phyloP scores from a whole-genome alignment of 2,329 filamentous ascomycete genomes.

The Cladophialophora immunda region DNA sequence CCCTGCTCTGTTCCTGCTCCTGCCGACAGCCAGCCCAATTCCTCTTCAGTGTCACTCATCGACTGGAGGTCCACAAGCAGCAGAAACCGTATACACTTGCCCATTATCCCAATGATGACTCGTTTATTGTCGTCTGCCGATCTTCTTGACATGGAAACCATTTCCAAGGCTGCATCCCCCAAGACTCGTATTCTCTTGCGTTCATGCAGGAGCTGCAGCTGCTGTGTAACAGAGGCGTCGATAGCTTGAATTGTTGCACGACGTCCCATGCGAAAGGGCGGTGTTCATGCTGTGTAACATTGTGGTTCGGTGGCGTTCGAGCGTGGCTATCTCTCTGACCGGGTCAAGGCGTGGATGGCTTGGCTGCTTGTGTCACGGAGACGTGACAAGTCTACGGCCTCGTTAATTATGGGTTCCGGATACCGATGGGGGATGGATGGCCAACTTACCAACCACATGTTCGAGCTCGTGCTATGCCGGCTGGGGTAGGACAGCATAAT shows the following conservation, averaged over 20 bases:
- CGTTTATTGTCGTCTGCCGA: not conserved
- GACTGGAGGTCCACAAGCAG: not conserved
- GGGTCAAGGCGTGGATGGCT: not conserved
- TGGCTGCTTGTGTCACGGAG: slow-evolving; percentile 14
- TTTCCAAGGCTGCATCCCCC: not conserved
- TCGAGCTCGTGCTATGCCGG: not conserved
- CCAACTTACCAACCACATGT: not conserved
- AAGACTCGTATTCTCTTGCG: not conserved
- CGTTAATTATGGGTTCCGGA: not conserved
- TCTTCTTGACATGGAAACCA: not conserved
- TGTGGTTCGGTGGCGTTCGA: not conserved
- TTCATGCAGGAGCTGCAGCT: slow-evolving; percentile 1
- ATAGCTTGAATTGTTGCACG: not conserved
- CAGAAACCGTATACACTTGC: not conserved
- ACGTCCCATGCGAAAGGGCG: not conserved
- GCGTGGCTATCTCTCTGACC: not conserved
- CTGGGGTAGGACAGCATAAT: not conserved
- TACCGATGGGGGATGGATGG: not conserved
- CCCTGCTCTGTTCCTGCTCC: not conserved
- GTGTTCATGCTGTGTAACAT: slow-evolving; percentile 2
- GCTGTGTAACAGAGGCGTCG: slow-evolving; percentile 9
- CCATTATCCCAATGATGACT: not conserved
- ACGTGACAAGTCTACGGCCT: not conserved
- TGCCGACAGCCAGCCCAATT: not conserved
- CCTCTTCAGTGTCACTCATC: not conserved